Base-by-base conservation (phyloP, 164 flowering plant genomes). In the Malania oleifera region DNA sequence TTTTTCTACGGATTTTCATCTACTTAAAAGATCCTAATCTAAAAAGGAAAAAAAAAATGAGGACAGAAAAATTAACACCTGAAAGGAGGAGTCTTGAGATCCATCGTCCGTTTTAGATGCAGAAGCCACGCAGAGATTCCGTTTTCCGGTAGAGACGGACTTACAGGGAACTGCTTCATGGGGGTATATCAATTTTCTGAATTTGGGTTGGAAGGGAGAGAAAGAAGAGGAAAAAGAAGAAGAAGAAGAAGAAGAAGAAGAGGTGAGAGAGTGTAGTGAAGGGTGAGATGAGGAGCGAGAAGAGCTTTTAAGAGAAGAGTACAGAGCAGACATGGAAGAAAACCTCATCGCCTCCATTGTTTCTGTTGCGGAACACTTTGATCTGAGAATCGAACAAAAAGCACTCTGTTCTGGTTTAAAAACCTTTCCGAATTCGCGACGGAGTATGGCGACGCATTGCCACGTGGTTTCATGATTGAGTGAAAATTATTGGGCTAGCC, bases 51-150 rank as follows among this genome's bases (percentile, higher is more conserved):
- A 13, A 46, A 14, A 41, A 8, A 5, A 26, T 1, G 0, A 41
- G n/a, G 46, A 23, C 11, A 60, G 28, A 44, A 3, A 20, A 29
- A n/a, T 9, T 31, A 4, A 18, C 7, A 56, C 67, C 73, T 59
- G 67, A 31, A 58, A 27, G 22, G 54, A 15, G 8, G 72, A 59
- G 25, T 34, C 50, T 0, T 8, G 37, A 27, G 28, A 11, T 19
- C 40, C 67, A 63, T 56, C n/a, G 0, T 54, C 39, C 9, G 47
- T 46, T n/a, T 52, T 34, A 7, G 69, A 51, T 1, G 39, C 57
- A 31, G 70, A 58, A 25, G 55, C 68, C 17, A 41, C 29, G 61
- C 43, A 54, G 23, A 68, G 26, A 31, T 25, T 28, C 39, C 65
- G 65, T 15, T 28, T 59, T 20, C 37, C 31, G 14, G 25, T 17